A percentile compares a stretch with the other conserved stretches of the same genome.
Conservation (phyloP, 345 rosid species). For the Noccaea bulbosa region DNA sequence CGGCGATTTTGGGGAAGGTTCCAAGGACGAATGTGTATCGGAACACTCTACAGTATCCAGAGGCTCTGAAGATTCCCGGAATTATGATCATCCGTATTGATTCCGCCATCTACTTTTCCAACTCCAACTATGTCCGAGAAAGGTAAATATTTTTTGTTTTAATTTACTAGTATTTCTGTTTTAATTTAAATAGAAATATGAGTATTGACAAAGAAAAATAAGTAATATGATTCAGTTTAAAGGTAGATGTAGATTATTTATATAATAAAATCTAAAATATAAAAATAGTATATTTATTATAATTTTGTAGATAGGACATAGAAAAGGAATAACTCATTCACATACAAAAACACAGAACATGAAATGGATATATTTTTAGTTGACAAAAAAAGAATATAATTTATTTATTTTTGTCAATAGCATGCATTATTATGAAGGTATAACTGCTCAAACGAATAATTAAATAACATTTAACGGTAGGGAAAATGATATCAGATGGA, state of each 20-base stretch:
- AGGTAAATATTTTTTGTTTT: conserved; percentile 47
- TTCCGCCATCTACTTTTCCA: conserved; percentile 86
- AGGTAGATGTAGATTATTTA: not conserved
- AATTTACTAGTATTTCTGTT: not conserved
- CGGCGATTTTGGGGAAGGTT: conserved; percentile 69
- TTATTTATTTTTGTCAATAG: too few species aligned
- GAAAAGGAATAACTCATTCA: too few species aligned
- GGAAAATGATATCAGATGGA: not conserved
- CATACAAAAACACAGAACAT: too few species aligned
- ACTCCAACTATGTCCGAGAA: conserved; percentile 79
- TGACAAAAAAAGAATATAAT: too few species aligned
- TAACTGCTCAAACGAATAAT: too few species aligned
- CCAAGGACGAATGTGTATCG: conserved; percentile 68
- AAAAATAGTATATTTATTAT: too few species aligned
- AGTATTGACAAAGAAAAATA: not conserved
- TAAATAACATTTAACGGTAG: too few species aligned
- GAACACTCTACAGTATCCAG: conserved; percentile 71
- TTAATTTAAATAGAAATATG: not conserved
- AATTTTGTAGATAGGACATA: too few species aligned
- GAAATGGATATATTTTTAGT: too few species aligned
- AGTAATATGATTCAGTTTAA: not conserved
- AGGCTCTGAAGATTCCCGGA: conserved; percentile 67
- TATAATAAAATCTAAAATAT: too few species aligned
- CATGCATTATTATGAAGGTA: too few species aligned
- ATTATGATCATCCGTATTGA: conserved; percentile 80